Base-by-base conservation (phyloP, 176 grass and related monocot species). In the Oryza meyeriana region DNA sequence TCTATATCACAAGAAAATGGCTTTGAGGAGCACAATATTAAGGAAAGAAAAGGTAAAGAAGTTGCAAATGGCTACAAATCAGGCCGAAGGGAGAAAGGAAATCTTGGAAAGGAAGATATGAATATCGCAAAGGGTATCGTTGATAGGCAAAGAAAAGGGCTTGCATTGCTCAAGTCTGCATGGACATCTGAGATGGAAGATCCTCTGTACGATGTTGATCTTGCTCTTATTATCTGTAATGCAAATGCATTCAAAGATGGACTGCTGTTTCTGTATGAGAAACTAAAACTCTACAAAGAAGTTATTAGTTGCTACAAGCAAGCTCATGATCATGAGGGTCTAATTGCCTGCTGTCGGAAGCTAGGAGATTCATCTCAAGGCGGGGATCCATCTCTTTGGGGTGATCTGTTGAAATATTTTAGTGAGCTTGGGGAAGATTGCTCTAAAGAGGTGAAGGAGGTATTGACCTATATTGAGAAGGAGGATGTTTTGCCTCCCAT, bases 251-350 rank as follows among this genome's bases (percentile, higher is more conserved):
- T 94, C 70, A 93, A 90, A 90, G 89, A 91, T 77, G 96, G 96
- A 4, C 68, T 99, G 71, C 55, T 99, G 50, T 99, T 95, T 93
- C 76, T 99, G 33, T 99, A 95, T 67, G 96, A 99, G 79, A 99
- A 95, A 88, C 81, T 95, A 73, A 94, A 99, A 82, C 89, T 99
- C 12, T 93, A 87, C 76, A 99, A 91, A 91, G 93, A 95, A 85
- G 96, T 99, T 79, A 99, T 99, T 64, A 81, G 89, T 83, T 95
- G 93, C 80, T 99, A 99, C 85, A 93, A 95, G 93, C 96, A 99
- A 86, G 80, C 85, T 26, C 93, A 95, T 12, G 96, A 99, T 82
- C 96, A 99, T 87, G 79, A 90, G 84, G 96, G 93, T 77, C 85
- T 99, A 88, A 99, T 99, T 90, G 81, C 93, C 77, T 95, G 89